Evolutionary conservation across 2,329 filamentous ascomycete genomes (phyloP).

Genomic region (Cladosporium austrohemisphaericum): DNA sequence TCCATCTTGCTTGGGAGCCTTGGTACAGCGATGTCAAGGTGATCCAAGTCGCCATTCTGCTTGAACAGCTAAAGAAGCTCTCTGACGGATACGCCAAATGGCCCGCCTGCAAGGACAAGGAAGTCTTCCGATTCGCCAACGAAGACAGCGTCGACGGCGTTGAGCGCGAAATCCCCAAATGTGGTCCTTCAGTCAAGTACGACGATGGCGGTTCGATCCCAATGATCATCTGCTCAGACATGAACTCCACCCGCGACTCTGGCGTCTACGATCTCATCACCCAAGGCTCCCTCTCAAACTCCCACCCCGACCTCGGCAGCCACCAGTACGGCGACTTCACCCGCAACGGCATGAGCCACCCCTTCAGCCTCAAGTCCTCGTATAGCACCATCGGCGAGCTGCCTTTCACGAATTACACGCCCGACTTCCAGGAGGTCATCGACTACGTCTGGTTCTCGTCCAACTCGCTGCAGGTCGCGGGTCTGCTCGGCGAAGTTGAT

Average conservation of each 20-base stretch:
- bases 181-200: slow-evolving; percentile 82
- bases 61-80: slow-evolving; percentile 84
- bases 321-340: slow-evolving; percentile 93
- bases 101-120: slow-evolving; percentile 69
- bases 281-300: slow-evolving; percentile 70
- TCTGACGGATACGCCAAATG: slow-evolving; percentile 80
- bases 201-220: slow-evolving; percentile 82
- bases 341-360: slow-evolving; percentile 85
- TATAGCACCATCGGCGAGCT: slow-evolving; percentile 83
- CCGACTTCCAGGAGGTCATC: slow-evolving; percentile 84
- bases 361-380: slow-evolving; percentile 87
- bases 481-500: slow-evolving; percentile 81
- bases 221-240: slow-evolving; percentile 87
- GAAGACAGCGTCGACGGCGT: slow-evolving; percentile 49
- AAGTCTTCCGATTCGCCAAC: slow-evolving; percentile 45
- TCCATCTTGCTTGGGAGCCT: slow-evolving; percentile 93
- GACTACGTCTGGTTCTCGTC: slow-evolving; percentile 99
- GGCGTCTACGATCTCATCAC: slow-evolving; percentile 89
- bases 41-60: slow-evolving; percentile 89
- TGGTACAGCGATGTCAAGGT: slow-evolving; percentile 89
- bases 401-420: slow-evolving; percentile 94
- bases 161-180: slow-evolving; percentile 51
- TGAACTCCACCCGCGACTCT: slow-evolving; percentile 85
- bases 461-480: slow-evolving; percentile 78
- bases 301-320: slow-evolving; percentile 74